A percentile compares a stretch with the other conserved stretches of the same genome.
Conservation (phyloP, 2,329 filamentous ascomycete species). For the Orbilia blumenaviensis region DNA sequence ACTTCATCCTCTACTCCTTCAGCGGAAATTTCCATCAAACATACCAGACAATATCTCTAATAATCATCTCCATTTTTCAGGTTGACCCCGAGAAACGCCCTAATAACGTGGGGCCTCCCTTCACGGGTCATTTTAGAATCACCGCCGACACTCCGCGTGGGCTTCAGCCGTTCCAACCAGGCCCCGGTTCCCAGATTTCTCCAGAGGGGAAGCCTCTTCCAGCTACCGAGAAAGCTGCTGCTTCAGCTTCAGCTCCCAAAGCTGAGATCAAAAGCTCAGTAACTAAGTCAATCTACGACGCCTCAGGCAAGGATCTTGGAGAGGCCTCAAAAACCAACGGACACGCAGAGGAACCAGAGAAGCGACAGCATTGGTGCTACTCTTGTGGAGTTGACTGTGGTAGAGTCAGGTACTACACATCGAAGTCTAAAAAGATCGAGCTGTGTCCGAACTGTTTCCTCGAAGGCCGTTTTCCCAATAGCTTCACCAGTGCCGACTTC, state of each 20-base stretch:
- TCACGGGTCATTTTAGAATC: constrained; percentile 96
- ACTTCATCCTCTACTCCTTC: no score
- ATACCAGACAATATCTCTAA: constrained; percentile 55
- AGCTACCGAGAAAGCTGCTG: constrained; percentile 76
- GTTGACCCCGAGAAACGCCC: constrained; percentile 95
- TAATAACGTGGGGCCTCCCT: constrained; percentile 93
- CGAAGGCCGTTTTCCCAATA: constrained; percentile 81
- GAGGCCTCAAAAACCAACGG: constrained; percentile 76
- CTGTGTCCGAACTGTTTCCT: constrained; percentile 91
- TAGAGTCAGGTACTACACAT: constrained; percentile 74
- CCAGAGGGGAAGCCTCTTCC: constrained; percentile 70
- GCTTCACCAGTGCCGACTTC: constrained; percentile 81
- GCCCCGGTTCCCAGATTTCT: constrained; percentile 72
- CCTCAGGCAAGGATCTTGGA: constrained; percentile 85
- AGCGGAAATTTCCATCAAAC: not conserved
- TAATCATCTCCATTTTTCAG: constrained; percentile 64
- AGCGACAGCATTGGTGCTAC: constrained; percentile 79
- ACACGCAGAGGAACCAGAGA: constrained; percentile 61
- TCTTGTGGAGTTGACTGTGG: constrained; percentile 93
- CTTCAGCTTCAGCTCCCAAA: constrained; percentile 73
- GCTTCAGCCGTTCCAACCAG: constrained; percentile 92
- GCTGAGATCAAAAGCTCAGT: constrained; percentile 89
- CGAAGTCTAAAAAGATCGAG: constrained; percentile 70
- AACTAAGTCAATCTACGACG: constrained; percentile 93
- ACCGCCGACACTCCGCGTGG: constrained; percentile 95